Base-by-base conservation (phyloP, 768 basidiomycete species). In the Leccinum barrowsii region DNA sequence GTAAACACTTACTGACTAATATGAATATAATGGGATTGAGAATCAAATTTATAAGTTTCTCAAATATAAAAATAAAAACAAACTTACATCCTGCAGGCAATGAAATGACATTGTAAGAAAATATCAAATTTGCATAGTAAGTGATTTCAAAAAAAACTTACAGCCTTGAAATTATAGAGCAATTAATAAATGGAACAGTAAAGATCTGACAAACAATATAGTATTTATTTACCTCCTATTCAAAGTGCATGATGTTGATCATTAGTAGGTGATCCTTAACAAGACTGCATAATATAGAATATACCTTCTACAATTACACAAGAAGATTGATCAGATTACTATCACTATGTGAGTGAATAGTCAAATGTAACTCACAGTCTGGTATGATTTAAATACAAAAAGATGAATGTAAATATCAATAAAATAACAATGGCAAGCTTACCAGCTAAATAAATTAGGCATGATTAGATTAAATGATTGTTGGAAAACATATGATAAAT, bases 381-480 rank as follows among this genome's bases (percentile, higher is more conserved):
- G 35, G 13, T 6, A 35, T 17, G 1, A 7, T 7, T 17, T 0
- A 37, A 7, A 37, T 37, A 7, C 12, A 35, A 1, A 37, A 37
- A 35, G 13, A 15, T 12, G 28, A 32, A 32, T 7, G 13, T 15
- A 2, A 6, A 13, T 35, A 1, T 32, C 4, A 10, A 32, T 32
- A 5, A 30, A 32, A 35, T 15, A 13, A 15, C 1, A 15, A 15
- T 35, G 5, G 12, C 5, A 34, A 35, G 34, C 34, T 35, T 5
- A 35, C 34, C 2, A 35, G 13, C 34, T 35, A 1, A 6, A 35
- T 13, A 15, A 30, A 30, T 10, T 0, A 30, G 30, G 13, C 2
- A 35, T 35, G 2, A 7, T 0, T 15, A 15, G 7, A 2, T 15
- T 0, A 15, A 15, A 35, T 15, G 0, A 35, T 7, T 15, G 0